These are phyloP conservation scores for Globisporangium rhizosaccharum DNA, from an alignment of 352 stramenopile species.

Conservation along the genomic window DNA sequence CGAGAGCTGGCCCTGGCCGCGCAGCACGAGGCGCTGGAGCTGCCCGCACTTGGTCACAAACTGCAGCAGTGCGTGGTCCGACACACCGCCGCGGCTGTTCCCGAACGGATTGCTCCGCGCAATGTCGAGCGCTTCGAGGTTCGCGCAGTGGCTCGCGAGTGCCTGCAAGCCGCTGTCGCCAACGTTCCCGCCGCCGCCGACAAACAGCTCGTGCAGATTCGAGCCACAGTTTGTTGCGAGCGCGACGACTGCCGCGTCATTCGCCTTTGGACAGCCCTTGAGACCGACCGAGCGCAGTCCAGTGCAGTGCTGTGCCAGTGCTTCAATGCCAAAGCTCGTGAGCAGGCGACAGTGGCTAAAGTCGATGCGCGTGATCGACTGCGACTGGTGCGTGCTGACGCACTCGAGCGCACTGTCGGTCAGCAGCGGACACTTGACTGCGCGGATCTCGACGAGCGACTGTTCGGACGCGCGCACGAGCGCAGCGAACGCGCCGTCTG, in stretches of 20 bases:
- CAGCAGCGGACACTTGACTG: slow-evolving; percentile 47
- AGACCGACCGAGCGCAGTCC: slow-evolving; percentile 38
- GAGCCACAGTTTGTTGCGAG: slow-evolving; percentile 29
- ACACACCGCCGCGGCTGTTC: slow-evolving; percentile 43
- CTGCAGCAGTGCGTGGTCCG: slow-evolving; percentile 33
- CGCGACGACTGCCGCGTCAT: slow-evolving; percentile 25
- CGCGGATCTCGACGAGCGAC: slow-evolving; percentile 36
- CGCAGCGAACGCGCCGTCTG: slow-evolving; percentile 32
- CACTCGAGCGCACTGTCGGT: slow-evolving; percentile 31
- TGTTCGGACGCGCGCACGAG: slow-evolving; percentile 30
- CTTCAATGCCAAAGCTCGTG: slow-evolving; percentile 26
- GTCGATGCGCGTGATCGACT: slow-evolving; percentile 38
- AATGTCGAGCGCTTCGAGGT: slow-evolving; percentile 45
- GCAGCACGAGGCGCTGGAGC: slow-evolving; percentile 39
- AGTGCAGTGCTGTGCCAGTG: slow-evolving; percentile 21
- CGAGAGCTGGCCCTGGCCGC: slow-evolving; percentile 50
- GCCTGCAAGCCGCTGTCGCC: slow-evolving; percentile 35
- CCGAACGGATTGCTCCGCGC: slow-evolving; percentile 64
- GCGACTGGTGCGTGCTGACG: slow-evolving; percentile 19
- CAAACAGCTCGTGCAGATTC: slow-evolving; percentile 27
- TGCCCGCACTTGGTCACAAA: slow-evolving; percentile 34
- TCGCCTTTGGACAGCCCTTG: slow-evolving; percentile 52
- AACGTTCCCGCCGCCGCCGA: slow-evolving; percentile 45
- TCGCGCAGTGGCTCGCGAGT: slow-evolving; percentile 31
- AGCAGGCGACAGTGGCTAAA: slow-evolving; percentile 61